A percentile compares a stretch with the other conserved stretches of the same genome.
These are phyloP conservation scores for Quercus tomentella DNA, from an alignment of 331 rosid species.

Conservation along the genomic window DNA sequence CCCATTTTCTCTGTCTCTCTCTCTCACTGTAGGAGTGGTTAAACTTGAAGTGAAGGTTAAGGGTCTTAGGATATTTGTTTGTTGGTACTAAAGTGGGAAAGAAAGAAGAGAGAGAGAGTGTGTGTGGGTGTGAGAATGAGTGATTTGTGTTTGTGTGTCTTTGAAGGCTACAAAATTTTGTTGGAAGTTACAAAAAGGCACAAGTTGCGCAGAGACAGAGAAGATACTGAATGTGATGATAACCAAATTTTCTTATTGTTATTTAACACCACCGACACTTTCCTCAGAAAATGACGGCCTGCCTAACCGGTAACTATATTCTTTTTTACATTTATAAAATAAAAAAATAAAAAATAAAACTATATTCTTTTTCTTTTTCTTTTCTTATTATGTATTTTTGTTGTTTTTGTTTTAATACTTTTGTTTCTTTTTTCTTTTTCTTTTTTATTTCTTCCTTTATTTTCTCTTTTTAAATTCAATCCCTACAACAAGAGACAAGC, in stretches of 20 bases:
- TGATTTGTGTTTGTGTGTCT: background rate
- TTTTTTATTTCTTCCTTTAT: too few relatives aligned
- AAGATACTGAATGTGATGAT: background rate
- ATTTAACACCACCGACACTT: constrained; percentile 58
- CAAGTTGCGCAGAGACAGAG: background rate
- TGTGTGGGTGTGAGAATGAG: background rate
- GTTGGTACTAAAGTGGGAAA: too few relatives aligned
- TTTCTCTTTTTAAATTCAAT: too few relatives aligned
- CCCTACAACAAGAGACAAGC: too few relatives aligned
- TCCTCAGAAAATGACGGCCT: constrained; percentile 33
- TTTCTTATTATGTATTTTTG: background rate
- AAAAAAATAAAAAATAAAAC: too few relatives aligned
- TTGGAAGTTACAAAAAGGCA: background rate
- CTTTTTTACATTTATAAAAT: too few relatives aligned
- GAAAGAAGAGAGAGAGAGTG: background rate
- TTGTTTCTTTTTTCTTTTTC: too few relatives aligned
- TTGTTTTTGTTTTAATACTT: too few relatives aligned
- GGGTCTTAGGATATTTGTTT: background rate
- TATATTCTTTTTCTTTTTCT: background rate
- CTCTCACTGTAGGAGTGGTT: background rate
- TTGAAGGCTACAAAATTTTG: background rate
- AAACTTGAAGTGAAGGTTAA: background rate
- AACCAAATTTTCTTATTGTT: background rate
- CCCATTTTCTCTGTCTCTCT: constrained; percentile 48
- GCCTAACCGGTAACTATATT: constrained; percentile 17